phyloP scores from a whole-genome alignment of 805 yeast genomes.

The Peterozyma toletana region DNA sequence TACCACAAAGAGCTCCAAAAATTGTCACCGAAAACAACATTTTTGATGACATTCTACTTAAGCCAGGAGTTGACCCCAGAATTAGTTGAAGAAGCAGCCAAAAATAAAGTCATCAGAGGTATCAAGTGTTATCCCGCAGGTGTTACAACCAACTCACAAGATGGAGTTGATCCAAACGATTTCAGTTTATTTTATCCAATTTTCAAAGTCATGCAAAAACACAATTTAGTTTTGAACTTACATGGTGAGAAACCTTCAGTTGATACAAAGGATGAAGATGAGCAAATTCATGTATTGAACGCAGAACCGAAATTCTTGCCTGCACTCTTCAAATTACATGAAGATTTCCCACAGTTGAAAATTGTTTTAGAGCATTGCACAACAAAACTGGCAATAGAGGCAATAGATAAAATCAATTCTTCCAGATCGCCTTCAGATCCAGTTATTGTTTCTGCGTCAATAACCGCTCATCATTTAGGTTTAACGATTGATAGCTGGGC shows the following conservation, averaged over 20 bases:
- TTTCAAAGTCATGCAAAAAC: conserved; percentile 79
- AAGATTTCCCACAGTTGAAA: conserved; percentile 77
- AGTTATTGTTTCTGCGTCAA: conserved; percentile 77
- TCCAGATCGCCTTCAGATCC: conserved; percentile 17
- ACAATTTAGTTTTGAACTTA: conserved; percentile 71
- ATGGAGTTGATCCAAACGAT: conserved; percentile 91
- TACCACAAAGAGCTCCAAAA: conserved; percentile 60
- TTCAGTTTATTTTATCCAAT: conserved; percentile 84
- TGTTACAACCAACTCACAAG: conserved; percentile 92
- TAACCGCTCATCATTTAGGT: conserved; percentile 91
- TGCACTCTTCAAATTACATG: conserved; percentile 70
- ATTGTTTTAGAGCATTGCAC: conserved; percentile 95
- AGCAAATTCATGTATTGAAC: conserved; percentile 80
- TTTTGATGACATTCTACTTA: conserved; percentile 85
- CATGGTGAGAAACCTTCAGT: conserved; percentile 93
- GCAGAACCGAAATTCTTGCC: conserved; percentile 94
- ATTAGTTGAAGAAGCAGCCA: conserved; percentile 71
- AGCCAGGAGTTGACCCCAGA: conserved; percentile 80
- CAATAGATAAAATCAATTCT: conserved; percentile 60
- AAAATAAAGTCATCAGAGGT: conserved; percentile 64
- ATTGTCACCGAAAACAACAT: conserved; percentile 76
- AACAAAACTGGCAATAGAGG: conserved; percentile 78
- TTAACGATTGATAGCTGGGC: conserved; percentile 94
- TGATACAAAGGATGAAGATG: conserved; percentile 35
- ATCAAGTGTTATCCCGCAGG: conserved; percentile 99